Conservation (phyloP, 2,329 filamentous ascomycete species). For the Penicillium hesseltinei region DNA sequence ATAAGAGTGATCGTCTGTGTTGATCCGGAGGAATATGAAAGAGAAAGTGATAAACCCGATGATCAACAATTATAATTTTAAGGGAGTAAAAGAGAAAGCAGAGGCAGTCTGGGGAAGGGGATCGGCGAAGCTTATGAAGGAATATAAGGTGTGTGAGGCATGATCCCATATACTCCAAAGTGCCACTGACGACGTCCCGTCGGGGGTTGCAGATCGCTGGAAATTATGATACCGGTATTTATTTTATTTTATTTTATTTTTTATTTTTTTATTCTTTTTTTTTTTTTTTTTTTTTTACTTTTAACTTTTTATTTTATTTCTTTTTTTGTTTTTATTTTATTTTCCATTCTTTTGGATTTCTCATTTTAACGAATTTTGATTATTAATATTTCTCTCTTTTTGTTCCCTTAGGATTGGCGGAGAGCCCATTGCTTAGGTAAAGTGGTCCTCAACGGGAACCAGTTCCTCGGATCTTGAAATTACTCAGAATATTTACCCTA, state of each 20-base stretch:
- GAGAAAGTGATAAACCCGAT: conserved; percentile 20
- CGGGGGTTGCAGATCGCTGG: conserved; percentile 40
- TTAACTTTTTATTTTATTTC: not conserved
- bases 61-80: conserved; percentile 13
- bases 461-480: conserved; percentile 34
- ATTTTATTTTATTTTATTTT: conserved; percentile 1
- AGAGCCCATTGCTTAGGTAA: conserved; percentile 13
- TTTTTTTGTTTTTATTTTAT: not conserved
- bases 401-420: not conserved
- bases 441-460: conserved; percentile 29
- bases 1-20: conserved; percentile 2
- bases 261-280: not conserved
- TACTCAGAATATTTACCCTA: conserved; percentile 13
- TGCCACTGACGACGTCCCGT: conserved; percentile 45
- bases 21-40: conserved; percentile 5
- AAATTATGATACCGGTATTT: conserved; percentile 21
- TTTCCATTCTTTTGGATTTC: conserved; percentile 12
- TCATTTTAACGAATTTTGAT: not conserved
- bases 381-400: not conserved
- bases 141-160: conserved; percentile 31
- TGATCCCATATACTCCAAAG: conserved; percentile 25
- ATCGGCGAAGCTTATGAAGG: conserved; percentile 48
- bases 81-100: conserved; percentile 19
- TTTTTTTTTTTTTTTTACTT: not conserved
- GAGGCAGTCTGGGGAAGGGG: conserved; percentile 42